Evolutionary conservation across 176 grass and related monocot species (phyloP).

Genomic region (Coix lacrymajobi): DNA sequence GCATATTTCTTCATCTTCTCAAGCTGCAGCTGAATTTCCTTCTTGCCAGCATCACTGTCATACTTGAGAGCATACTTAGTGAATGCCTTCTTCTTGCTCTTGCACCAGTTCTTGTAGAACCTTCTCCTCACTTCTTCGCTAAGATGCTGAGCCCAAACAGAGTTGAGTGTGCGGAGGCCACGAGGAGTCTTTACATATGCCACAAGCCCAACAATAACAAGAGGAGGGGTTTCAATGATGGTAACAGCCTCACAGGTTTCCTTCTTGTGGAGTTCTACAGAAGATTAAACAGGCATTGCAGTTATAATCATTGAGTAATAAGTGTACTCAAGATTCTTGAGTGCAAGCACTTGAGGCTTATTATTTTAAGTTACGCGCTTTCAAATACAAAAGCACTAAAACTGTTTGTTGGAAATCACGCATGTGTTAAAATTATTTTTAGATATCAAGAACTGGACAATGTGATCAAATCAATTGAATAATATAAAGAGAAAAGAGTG

Average conservation of each 20-base stretch:
- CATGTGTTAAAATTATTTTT: not conserved
- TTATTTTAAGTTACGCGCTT: not conserved
- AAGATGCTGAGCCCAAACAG: constrained; percentile 96
- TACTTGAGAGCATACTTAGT: constrained; percentile 84
- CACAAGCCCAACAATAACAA: constrained; percentile 89
- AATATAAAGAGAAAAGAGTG: not conserved
- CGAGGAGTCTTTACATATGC: constrained; percentile 89
- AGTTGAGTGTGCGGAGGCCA: constrained; percentile 72
- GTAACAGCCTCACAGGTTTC: constrained; percentile 95
- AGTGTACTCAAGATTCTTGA: not conserved
- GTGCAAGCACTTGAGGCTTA: not conserved
- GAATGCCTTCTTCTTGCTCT: constrained; percentile 97
- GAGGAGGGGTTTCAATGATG: constrained; percentile 71
- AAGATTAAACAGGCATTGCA: not conserved
- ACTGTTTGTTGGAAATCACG: too few relatives aligned
- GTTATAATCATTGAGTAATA: not conserved
- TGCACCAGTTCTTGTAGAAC: constrained; percentile 99
- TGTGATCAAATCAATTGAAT: not conserved
- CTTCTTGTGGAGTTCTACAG: constrained; percentile 88
- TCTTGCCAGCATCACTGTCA: constrained; percentile 70
- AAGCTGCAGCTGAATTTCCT: constrained; percentile 72
- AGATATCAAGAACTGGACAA: not conserved
- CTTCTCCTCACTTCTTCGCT: constrained; percentile 82
- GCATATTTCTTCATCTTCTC: constrained; percentile 99
- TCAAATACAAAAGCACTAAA: not conserved